Evolutionary conservation across 371 early-diverging fungal species (phyloP).

Genomic region (Mortierella sp.): DNA sequence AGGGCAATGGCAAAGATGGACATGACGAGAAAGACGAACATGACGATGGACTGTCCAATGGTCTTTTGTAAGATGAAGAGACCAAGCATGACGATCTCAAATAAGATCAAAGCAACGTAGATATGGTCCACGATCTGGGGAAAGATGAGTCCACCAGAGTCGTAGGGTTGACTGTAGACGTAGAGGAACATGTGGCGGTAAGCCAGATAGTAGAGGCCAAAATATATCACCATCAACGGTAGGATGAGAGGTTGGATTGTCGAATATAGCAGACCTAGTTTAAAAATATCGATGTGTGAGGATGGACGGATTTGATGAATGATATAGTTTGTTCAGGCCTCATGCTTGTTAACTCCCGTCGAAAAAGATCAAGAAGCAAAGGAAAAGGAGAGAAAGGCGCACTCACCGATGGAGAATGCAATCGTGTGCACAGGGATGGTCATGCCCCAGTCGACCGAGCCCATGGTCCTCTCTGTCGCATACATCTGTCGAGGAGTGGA

Average conservation of each 20-base stretch:
- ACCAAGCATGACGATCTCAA: constrained; percentile 78
- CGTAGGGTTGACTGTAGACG: constrained; percentile 70
- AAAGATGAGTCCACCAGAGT: constrained; percentile 77
- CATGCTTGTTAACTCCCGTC: not conserved
- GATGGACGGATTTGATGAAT: no score
- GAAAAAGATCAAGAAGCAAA: not conserved
- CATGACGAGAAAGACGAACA: constrained; percentile 28
- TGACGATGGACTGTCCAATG: constrained; percentile 26
- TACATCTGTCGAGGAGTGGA: constrained; percentile 80
- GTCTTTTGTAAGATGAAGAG: constrained; percentile 44
- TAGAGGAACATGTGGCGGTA: constrained; percentile 85
- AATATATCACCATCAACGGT: constrained; percentile 80
- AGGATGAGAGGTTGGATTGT: constrained; percentile 85
- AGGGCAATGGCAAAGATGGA: constrained; percentile 20
- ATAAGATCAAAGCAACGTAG: constrained; percentile 74
- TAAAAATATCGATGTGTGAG: no score
- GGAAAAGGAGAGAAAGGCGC: not conserved
- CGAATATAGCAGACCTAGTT: constrained; percentile 78
- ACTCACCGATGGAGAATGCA: constrained; percentile 36
- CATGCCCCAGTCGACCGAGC: constrained; percentile 60
- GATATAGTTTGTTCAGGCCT: no score
- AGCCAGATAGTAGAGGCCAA: constrained; percentile 78
- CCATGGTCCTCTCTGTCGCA: constrained; percentile 55
- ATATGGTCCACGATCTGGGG: constrained; percentile 76
- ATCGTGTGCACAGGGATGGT: constrained; percentile 50